phyloP scores from a whole-genome alignment of 495 filamentous ascomycete species.

The Pseudoneurospora amorphoporcata region DNA sequence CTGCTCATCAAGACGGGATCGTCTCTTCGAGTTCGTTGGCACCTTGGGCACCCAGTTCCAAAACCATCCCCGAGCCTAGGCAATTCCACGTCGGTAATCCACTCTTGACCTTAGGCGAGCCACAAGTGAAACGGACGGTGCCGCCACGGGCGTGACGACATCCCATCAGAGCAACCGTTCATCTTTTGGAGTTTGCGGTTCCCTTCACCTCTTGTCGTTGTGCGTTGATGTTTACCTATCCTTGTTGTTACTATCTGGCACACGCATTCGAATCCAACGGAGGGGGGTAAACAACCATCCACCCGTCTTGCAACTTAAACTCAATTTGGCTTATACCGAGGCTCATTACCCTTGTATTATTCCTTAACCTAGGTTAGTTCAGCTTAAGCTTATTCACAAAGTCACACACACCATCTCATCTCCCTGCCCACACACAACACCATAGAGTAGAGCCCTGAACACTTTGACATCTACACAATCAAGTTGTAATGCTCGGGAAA shows the following conservation, averaged over 20 bases:
- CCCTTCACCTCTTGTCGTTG: background rate
- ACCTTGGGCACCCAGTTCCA: background rate
- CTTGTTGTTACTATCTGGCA: background rate
- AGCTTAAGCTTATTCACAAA: background rate
- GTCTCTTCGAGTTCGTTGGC: background rate
- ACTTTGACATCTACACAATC: background rate
- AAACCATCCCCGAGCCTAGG: background rate
- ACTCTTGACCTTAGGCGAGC: background rate
- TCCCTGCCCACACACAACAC: background rate
- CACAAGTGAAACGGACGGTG: background rate
- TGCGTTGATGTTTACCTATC: background rate
- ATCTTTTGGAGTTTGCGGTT: background rate
- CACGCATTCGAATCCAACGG: background rate
- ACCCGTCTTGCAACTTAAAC: background rate
- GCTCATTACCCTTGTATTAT: background rate
- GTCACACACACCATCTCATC: background rate
- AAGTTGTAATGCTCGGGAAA: background rate
- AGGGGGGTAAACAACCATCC: background rate
- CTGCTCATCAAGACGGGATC: background rate
- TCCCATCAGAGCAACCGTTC: background rate
- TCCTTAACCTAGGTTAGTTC: background rate
- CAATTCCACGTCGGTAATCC: background rate
- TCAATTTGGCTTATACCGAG: background rate
- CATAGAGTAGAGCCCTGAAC: background rate
- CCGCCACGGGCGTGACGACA: background rate